Evolutionary conservation across 257 asterid genomes (phyloP), one percentile per base, ranked within the genome.

Genomic region (Cruciata laevipes): DNA sequence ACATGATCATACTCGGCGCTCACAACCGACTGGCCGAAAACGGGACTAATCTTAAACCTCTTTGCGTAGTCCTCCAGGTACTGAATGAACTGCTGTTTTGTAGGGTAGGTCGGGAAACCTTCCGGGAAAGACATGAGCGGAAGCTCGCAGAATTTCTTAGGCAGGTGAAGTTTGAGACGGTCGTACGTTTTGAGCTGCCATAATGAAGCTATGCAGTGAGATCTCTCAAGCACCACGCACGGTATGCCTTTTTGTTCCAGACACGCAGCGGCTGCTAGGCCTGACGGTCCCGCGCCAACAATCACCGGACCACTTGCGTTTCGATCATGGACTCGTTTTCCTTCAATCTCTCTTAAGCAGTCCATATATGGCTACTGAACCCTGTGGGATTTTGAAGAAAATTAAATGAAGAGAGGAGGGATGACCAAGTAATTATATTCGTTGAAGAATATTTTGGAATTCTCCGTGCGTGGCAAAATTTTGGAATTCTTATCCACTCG

Each of bases 251-350:
- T 72, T 14, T 73, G 81, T 57, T 76, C 78, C 65, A 91, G 51
- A 66, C 98, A 89, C 1, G 95, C 96, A 0, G 96, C 91, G 7
- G 78, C 90, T 0, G 98, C 98, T 11, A 91, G 78, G 0, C 98
- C 96, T 24, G 95, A 87, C 0, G 98, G 96, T 6, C 98, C 96
- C 0, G 95, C 98, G 0, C 98, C 98, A 12, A 91, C 87, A 44
- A 91, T 89, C 0, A 91, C 73, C 0, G 98, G 90, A 2, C 87
- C 61, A 21, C 57, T 59, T 9, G 17, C 52, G 33, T n/a, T 55
- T 0, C 85, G 93, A 73, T 88, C 97, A 64, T 86, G 79, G 0
- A 75, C 73, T 0, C 80, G 25, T 69, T 90, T 87, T 4, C 96
- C 87, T 68, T 79, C 76, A 21, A 88, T 71, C 69, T 90, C 96